Evolutionary conservation across 176 grass and related monocot genomes (phyloP).

Genomic region (Triticum timopheevii): DNA sequence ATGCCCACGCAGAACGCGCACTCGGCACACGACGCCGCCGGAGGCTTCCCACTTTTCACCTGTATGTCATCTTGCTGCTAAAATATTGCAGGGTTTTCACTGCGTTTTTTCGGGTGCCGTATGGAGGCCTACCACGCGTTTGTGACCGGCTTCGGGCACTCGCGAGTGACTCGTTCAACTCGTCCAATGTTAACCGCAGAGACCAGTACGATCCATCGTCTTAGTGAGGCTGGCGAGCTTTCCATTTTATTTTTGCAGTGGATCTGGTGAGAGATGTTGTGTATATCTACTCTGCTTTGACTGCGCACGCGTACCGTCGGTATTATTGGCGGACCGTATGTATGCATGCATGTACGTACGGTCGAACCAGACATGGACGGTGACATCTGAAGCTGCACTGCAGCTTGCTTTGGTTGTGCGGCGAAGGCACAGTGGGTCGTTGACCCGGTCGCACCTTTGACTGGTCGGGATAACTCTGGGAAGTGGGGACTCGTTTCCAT

Average conservation of each 20-base stretch:
- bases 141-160: background rate
- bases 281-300: background rate
- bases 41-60: background rate
- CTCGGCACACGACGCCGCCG: background rate
- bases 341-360: too few species aligned
- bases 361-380: too few species aligned
- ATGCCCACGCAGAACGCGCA: background rate
- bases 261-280: background rate
- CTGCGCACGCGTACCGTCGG: background rate
- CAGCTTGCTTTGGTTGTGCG: background rate
- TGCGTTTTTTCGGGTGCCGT: background rate
- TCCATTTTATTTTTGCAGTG: too few species aligned
- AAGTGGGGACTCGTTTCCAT: background rate
- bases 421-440: background rate
- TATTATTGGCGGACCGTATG: background rate
- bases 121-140: conserved; percentile 27
- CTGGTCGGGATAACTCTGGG: background rate
- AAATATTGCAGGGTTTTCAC: background rate
- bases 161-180: background rate
- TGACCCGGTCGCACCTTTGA: background rate
- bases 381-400: background rate
- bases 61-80: background rate
- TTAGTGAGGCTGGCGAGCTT: background rate
- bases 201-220: background rate
- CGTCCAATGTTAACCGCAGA: background rate